These are phyloP conservation scores for Salinomyces thailandicus DNA, from an alignment of 2,329 filamentous ascomycete genomes.

Conservation along the genomic window DNA sequence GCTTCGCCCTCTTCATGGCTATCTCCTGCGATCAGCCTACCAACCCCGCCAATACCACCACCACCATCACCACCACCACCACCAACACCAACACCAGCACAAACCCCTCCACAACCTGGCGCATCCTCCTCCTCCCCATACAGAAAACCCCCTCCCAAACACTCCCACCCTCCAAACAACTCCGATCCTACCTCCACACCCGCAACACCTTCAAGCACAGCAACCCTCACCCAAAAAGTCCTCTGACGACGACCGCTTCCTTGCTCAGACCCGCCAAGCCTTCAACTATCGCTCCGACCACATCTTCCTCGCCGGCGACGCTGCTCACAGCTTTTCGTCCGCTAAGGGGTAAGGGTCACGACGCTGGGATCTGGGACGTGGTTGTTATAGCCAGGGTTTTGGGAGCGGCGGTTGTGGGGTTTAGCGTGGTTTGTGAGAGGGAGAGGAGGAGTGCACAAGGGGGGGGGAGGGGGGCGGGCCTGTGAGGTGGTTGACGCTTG, in stretches of 20 bases:
- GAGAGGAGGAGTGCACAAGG: not conserved
- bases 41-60: too few relatives aligned
- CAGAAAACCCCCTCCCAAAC: slow-evolving; percentile 3
- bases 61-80: too few relatives aligned
- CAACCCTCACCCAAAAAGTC: slow-evolving; percentile 1
- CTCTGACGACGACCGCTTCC: slow-evolving; percentile 5
- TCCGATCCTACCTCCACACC: slow-evolving; percentile 1
- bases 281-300: slow-evolving; percentile 6
- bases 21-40: not conserved
- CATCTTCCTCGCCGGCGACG: slow-evolving; percentile 25
- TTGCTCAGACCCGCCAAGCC: slow-evolving; percentile 4
- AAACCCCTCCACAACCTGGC: too few relatives aligned
- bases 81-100: too few relatives aligned
- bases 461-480: slow-evolving; percentile 1
- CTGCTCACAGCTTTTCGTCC: slow-evolving; percentile 28
- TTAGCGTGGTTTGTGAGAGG: too few relatives aligned
- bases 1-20: slow-evolving; percentile 4
- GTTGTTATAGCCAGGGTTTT: slow-evolving; percentile 28
- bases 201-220: slow-evolving; percentile 2
- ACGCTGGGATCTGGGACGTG: slow-evolving; percentile 28
- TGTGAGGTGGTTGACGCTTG: slow-evolving; percentile 1
- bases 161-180: not conserved
- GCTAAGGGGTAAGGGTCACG: slow-evolving; percentile 31
- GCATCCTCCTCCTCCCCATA: too few relatives aligned
- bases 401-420: slow-evolving; percentile 17